phyloP scores from a whole-genome alignment of 2,329 filamentous ascomycete species.

The Xylaria sp. region DNA sequence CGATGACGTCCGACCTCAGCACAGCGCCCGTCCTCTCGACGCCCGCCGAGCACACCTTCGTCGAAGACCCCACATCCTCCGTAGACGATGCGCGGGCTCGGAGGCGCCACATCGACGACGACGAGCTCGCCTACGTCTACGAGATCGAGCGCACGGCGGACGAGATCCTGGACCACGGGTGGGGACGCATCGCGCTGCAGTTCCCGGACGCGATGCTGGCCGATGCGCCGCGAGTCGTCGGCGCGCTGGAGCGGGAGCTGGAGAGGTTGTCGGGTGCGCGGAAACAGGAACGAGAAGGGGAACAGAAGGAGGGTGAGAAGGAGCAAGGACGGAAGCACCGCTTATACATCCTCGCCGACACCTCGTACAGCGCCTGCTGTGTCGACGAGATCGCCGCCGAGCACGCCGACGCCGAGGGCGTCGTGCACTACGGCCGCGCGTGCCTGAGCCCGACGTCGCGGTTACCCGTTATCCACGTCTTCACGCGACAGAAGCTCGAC shows the following conservation, averaged over 20 bases:
- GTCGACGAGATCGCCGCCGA: conserved; percentile 97
- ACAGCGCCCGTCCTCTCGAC: conserved; percentile 65
- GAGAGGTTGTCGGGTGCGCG: conserved; percentile 16
- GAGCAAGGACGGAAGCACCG: conserved; percentile 32
- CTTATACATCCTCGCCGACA: conserved; percentile 89
- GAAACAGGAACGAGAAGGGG: conserved; percentile 5
- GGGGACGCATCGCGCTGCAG: conserved; percentile 83
- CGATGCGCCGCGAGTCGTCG: conserved; percentile 81
- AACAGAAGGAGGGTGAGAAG: conserved; percentile 11
- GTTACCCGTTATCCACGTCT: conserved; percentile 87
- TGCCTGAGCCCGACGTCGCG: conserved; percentile 89
- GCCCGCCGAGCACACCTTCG: conserved; percentile 58
- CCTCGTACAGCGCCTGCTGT: conserved; percentile 95
- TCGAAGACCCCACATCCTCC: conserved; percentile 52
- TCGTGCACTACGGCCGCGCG: conserved; percentile 91
- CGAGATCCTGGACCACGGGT: conserved; percentile 73
- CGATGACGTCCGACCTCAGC: conserved; percentile 52
- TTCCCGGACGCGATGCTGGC: conserved; percentile 92
- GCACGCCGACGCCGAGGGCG: conserved; percentile 85
- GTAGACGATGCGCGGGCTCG: conserved; percentile 32
- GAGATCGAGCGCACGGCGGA: conserved; percentile 79
- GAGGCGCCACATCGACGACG: conserved; percentile 51
- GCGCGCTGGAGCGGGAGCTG: conserved; percentile 53
- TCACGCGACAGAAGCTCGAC: conserved; percentile 74
- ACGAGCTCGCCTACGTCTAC: conserved; percentile 76